Conservation (phyloP, 140 eudicot species). For the Bidens hawaiensis region DNA sequence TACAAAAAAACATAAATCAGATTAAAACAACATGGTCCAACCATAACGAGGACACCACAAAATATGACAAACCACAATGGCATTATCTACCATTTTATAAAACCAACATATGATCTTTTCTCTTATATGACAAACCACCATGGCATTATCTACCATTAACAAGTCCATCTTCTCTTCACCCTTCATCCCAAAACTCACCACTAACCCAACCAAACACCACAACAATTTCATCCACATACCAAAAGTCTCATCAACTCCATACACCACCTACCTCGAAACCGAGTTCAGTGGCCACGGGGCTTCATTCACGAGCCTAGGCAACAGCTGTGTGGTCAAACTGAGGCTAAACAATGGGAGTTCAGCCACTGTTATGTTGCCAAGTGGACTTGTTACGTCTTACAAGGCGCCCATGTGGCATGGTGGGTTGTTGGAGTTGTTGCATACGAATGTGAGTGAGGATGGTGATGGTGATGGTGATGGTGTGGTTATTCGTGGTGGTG, state of each 20-base stretch:
- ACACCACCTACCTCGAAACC: slow-evolving; percentile 52
- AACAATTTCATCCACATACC: slow-evolving; percentile 1
- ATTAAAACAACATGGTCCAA: too few relatives aligned
- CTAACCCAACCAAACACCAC: neutral
- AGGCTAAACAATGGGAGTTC: slow-evolving; percentile 57
- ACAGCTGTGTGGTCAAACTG: slow-evolving; percentile 60
- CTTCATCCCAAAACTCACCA: slow-evolving; percentile 18
- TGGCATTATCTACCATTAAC: too few relatives aligned
- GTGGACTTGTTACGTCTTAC: slow-evolving; percentile 81
- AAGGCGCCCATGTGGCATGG: slow-evolving; percentile 92
- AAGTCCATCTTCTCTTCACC: slow-evolving; percentile 32
- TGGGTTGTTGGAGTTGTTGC: slow-evolving; percentile 67
- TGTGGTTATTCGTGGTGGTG: slow-evolving; percentile 72
- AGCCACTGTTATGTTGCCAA: slow-evolving; percentile 72
- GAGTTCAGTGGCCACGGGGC: slow-evolving; percentile 68
- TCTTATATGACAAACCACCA: too few relatives aligned
- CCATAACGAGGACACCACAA: too few relatives aligned
- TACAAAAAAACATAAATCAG: too few relatives aligned
- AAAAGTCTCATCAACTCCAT: slow-evolving; percentile 47
- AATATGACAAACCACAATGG: too few relatives aligned
- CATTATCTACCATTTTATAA: too few relatives aligned
- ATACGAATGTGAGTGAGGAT: slow-evolving; percentile 55
- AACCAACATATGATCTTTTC: too few relatives aligned
- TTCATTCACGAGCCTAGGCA: slow-evolving; percentile 46
- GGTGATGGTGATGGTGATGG: slow-evolving; percentile 36